Percentiles rank a stretch among this genome's conserved stretches.
Evolutionary conservation across 2,329 filamentous ascomycete genomes (phyloP).

Genomic region (Neopestalotiopsis sp.): DNA sequence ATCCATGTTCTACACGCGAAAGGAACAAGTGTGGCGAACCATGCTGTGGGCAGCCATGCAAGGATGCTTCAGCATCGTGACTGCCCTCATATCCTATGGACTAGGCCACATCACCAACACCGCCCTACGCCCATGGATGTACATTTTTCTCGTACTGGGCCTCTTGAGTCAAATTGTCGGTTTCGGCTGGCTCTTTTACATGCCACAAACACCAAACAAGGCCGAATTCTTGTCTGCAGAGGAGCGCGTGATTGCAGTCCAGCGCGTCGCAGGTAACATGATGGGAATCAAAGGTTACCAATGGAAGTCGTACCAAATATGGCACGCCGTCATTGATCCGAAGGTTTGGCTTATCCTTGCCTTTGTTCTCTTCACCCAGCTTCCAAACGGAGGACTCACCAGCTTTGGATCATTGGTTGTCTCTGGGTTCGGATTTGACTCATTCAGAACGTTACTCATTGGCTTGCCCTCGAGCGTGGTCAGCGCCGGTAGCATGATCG

Average conservation of each 20-base stretch:
- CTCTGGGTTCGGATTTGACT: conserved; percentile 29
- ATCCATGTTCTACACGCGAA: conserved; percentile 33
- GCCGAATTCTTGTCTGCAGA: conserved; percentile 29
- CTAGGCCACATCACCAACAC: conserved; percentile 34
- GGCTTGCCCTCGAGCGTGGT: conserved; percentile 30
- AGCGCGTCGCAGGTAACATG: conserved; percentile 28
- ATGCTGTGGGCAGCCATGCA: conserved; percentile 25
- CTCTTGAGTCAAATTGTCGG: conserved; percentile 32
- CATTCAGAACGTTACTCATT: conserved; percentile 27
- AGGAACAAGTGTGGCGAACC: conserved; percentile 22
- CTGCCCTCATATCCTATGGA: conserved; percentile 27
- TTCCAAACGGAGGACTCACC: conserved; percentile 56
- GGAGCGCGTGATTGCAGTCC: conserved; percentile 31
- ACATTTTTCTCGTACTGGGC: conserved; percentile 36
- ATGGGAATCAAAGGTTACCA: conserved; percentile 36
- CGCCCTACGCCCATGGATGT: conserved; percentile 36
- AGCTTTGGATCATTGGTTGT: conserved; percentile 29
- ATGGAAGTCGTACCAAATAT: conserved; percentile 52
- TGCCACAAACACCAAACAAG: conserved; percentile 34
- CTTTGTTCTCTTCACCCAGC: conserved; percentile 57
- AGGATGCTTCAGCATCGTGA: conserved; percentile 28
- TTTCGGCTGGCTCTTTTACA: conserved; percentile 28
- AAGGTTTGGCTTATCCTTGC: conserved; percentile 64
- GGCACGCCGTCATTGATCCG: conserved; percentile 52
- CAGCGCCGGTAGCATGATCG: conserved; percentile 30